These are phyloP conservation scores for Pleurotus giganteus DNA, from an alignment of 768 basidiomycete genomes.

Conservation along the genomic window DNA sequence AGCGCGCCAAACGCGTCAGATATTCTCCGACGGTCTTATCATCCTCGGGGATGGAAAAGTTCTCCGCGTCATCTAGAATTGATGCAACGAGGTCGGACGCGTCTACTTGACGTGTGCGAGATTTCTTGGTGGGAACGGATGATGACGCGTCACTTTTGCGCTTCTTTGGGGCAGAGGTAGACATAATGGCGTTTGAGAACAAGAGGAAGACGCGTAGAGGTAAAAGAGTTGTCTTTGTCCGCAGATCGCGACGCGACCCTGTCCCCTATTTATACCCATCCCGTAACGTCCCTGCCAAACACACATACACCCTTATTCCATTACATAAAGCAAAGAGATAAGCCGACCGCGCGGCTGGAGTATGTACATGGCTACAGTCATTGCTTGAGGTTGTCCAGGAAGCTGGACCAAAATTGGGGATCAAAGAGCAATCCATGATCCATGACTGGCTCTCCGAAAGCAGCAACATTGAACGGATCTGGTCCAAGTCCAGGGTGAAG, in stretches of 20 bases:
- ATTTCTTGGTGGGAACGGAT: neutral
- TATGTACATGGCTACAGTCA: too few relatives aligned
- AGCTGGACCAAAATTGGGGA: neutral
- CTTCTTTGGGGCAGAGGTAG: neutral
- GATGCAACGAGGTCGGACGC: slow-evolving; percentile 22
- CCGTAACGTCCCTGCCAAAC: too few relatives aligned
- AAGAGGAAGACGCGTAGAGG: neutral
- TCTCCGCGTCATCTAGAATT: slow-evolving; percentile 35
- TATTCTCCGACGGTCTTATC: slow-evolving; percentile 16
- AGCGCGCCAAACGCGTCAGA: slow-evolving; percentile 26
- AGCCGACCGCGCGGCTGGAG: too few relatives aligned
- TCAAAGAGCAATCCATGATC: slow-evolving; percentile 1
- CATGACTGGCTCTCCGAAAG: neutral
- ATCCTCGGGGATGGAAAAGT: slow-evolving; percentile 33
- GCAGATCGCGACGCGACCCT: too few relatives aligned
- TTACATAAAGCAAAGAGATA: too few relatives aligned
- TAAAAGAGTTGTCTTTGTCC: neutral
- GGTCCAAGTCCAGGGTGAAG: neutral
- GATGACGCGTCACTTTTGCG: slow-evolving; percentile 7
- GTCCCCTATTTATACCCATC: too few relatives aligned
- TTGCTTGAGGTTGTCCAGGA: neutral
- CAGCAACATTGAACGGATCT: neutral
- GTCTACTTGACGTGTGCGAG: slow-evolving; percentile 11
- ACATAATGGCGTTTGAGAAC: neutral
- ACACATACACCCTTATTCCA: too few relatives aligned